phyloP scores from a whole-genome alignment of 768 basidiomycete species.

The Leccinum olivaceopallidum region DNA sequence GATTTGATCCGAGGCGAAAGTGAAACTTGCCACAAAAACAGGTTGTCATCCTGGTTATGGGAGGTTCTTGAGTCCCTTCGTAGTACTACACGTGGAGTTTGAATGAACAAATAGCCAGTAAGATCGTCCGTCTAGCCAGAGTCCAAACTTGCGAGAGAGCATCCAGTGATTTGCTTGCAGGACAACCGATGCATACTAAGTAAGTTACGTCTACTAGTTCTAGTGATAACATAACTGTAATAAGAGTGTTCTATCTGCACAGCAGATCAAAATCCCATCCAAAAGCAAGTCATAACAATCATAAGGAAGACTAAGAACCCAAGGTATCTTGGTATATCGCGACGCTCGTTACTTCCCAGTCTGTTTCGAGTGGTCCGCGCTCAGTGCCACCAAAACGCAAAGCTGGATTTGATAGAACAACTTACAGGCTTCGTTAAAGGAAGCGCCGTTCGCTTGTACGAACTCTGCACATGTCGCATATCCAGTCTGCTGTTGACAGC shows the following conservation, averaged over 20 bases:
- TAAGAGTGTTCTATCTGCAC: slow-evolving; percentile 12
- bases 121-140: too few relatives aligned
- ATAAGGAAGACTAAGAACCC: slow-evolving; percentile 4
- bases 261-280: slow-evolving; percentile 9
- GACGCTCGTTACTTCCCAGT: slow-evolving; percentile 80
- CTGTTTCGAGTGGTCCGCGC: slow-evolving; percentile 36
- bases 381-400: not conserved
- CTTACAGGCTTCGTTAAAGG: slow-evolving; percentile 79
- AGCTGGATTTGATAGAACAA: slow-evolving; percentile 17
- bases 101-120: too few relatives aligned
- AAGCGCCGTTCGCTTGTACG: slow-evolving; percentile 67
- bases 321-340: slow-evolving; percentile 61
- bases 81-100: too few relatives aligned
- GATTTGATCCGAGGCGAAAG: too few relatives aligned
- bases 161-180: too few relatives aligned
- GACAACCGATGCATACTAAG: slow-evolving; percentile 7
- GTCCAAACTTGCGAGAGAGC: too few relatives aligned
- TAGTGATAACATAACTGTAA: slow-evolving; percentile 9
- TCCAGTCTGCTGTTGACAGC: slow-evolving; percentile 83
- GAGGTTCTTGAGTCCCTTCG: too few relatives aligned
- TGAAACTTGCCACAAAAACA: too few relatives aligned
- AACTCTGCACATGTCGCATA: slow-evolving; percentile 79
- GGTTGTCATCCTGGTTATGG: too few relatives aligned
- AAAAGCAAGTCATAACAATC: slow-evolving; percentile 4
- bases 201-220: slow-evolving; percentile 17